These are phyloP conservation scores for Sphenostylis stenocarpa DNA, from an alignment of 306 rosid genomes.

Conservation along the genomic window DNA sequence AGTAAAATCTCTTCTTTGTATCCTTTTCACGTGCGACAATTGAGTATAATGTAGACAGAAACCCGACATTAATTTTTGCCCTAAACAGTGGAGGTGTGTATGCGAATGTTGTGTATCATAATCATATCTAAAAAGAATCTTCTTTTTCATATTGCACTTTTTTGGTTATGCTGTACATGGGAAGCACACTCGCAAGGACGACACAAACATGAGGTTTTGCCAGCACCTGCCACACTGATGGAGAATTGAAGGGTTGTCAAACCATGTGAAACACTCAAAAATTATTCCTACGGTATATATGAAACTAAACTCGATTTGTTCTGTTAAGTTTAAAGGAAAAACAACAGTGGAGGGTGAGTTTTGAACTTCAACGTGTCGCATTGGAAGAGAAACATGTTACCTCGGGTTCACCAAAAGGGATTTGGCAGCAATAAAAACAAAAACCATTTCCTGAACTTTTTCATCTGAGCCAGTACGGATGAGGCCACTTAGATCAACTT, in stretches of 20 bases:
- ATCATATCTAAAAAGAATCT: background rate
- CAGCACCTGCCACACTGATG: background rate
- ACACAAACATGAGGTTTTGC: background rate
- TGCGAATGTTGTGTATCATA: background rate
- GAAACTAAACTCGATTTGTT: too few species aligned
- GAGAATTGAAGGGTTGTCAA: too few species aligned
- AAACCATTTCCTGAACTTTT: background rate
- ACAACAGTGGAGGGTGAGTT: too few species aligned
- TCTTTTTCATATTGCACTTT: background rate
- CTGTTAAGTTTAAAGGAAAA: too few species aligned
- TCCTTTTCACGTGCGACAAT: background rate
- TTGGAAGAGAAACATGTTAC: background rate
- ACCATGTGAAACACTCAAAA: background rate
- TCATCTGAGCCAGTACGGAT: background rate
- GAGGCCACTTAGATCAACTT: conserved; percentile 8
- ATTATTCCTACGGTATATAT: too few species aligned
- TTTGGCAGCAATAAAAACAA: background rate
- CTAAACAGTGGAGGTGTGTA: background rate
- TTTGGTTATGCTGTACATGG: background rate
- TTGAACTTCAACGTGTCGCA: background rate
- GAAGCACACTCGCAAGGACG: background rate
- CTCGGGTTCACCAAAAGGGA: background rate
- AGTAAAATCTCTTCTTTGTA: background rate
- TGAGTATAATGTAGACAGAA: background rate
- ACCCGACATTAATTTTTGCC: background rate